These are phyloP conservation scores for Thymus quinquecostatus DNA, from an alignment of 257 asterid species.

Conservation along the genomic window DNA sequence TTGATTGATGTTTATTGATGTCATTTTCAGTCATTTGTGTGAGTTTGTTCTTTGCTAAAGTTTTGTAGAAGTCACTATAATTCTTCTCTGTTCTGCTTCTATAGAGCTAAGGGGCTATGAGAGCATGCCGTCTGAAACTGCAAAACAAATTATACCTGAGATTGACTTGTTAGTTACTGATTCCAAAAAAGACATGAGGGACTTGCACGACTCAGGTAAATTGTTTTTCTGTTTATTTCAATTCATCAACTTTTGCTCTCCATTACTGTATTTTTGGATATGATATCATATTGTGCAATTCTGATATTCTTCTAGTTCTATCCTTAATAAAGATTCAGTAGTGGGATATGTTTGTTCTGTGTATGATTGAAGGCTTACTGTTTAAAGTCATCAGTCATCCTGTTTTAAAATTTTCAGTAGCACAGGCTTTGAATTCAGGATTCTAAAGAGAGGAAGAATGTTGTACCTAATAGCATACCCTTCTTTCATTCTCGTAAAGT, in stretches of 20 bases:
- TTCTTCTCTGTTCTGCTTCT: constrained; percentile 31
- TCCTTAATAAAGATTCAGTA: neutral
- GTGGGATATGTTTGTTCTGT: neutral
- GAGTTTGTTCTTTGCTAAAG: constrained; percentile 29
- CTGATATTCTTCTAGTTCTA: neutral
- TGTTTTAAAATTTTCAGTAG: constrained; percentile 1
- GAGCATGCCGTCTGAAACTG: constrained; percentile 62
- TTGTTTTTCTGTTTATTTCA: constrained; percentile 23
- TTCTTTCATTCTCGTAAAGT: constrained; percentile 10
- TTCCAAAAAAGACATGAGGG: constrained; percentile 46
- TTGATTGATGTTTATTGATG: constrained; percentile 10
- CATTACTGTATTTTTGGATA: constrained; percentile 2
- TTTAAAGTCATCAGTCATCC: constrained; percentile 19
- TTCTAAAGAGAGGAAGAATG: constrained; percentile 3
- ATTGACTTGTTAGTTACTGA: constrained; percentile 55
- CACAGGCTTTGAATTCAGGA: constrained; percentile 17
- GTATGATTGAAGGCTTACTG: neutral
- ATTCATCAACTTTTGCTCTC: constrained; percentile 6
- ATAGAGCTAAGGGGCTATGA: constrained; percentile 29
- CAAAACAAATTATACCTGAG: constrained; percentile 50
- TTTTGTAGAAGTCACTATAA: constrained; percentile 24
- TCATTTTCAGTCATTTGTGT: constrained; percentile 8
- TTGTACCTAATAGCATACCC: neutral
- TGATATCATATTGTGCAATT: constrained; percentile 13
- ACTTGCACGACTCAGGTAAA: constrained; percentile 62